phyloP scores from a whole-genome alignment of 169 alveolate species.

The Hammondia hammondi region DNA sequence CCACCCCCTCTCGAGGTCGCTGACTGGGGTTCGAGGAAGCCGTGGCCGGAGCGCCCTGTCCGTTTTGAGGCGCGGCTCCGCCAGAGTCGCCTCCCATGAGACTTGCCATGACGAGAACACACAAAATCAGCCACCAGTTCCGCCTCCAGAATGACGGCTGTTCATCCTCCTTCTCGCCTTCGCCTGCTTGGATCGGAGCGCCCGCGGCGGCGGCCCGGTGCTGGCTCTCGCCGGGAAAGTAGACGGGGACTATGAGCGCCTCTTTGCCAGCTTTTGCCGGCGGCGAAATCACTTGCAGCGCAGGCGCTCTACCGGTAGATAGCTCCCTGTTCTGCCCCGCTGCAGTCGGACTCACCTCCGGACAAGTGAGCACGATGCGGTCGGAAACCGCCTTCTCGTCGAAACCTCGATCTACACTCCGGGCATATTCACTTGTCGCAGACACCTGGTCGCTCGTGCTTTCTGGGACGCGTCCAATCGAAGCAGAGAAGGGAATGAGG shows the following conservation, averaged over 20 bases:
- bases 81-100: constrained; percentile 17
- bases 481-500: constrained; percentile 9
- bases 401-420: background rate
- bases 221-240: constrained; percentile 10
- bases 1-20: background rate
- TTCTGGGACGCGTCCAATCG: background rate
- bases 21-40: background rate
- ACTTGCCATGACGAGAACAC: background rate
- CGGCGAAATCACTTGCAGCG: background rate
- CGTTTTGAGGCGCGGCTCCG: background rate
- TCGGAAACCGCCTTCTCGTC: background rate
- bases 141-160: constrained; percentile 19
- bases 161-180: background rate
- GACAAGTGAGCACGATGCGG: background rate
- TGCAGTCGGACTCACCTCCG: background rate
- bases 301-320: background rate
- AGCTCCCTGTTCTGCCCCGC: too few species aligned
- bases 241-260: background rate
- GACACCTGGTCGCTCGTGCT: background rate
- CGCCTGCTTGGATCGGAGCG: background rate
- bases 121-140: constrained; percentile 29
- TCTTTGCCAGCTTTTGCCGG: background rate
- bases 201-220: background rate
- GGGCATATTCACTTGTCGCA: too few species aligned
- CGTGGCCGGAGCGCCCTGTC: background rate